These are phyloP conservation scores for Friedmanniomyces endolithicus DNA, from an alignment of 495 filamentous ascomycete genomes.

Conservation along the genomic window DNA sequence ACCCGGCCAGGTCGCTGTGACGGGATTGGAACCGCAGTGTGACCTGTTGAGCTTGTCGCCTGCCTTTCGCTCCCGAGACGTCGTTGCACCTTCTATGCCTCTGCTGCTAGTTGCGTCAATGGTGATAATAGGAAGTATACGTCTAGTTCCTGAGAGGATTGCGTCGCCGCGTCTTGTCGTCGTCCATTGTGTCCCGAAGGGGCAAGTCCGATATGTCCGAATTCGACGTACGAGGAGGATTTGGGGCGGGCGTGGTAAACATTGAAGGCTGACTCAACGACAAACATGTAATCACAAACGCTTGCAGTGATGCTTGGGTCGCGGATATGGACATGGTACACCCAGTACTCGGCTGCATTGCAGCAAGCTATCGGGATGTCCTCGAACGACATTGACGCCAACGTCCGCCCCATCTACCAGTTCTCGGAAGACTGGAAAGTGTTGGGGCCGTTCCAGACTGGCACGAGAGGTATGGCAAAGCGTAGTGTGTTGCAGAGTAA, in stretches of 20 bases:
- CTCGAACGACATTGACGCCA: neutral
- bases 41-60: neutral
- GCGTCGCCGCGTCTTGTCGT: neutral
- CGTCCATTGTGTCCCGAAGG: neutral
- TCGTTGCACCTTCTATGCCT: neutral
- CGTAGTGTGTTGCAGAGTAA: neutral
- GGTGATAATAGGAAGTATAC: too few relatives aligned
- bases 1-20: neutral
- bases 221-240: too few relatives aligned
- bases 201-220: neutral
- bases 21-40: too few relatives aligned
- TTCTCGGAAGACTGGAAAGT: slow-evolving; percentile 40
- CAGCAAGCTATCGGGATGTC: neutral
- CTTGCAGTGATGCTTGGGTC: neutral
- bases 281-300: neutral
- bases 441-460: slow-evolving; percentile 49
- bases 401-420: neutral
- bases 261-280: neutral
- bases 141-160: neutral
- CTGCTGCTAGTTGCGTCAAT: too few relatives aligned
- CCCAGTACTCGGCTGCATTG: neutral
- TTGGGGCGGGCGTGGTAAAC: neutral
- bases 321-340: neutral
- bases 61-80: neutral
- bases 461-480: slow-evolving; percentile 41